These are phyloP conservation scores for Fusarium continuum DNA, from an alignment of 2,329 filamentous ascomycete species.

Conservation along the genomic window DNA sequence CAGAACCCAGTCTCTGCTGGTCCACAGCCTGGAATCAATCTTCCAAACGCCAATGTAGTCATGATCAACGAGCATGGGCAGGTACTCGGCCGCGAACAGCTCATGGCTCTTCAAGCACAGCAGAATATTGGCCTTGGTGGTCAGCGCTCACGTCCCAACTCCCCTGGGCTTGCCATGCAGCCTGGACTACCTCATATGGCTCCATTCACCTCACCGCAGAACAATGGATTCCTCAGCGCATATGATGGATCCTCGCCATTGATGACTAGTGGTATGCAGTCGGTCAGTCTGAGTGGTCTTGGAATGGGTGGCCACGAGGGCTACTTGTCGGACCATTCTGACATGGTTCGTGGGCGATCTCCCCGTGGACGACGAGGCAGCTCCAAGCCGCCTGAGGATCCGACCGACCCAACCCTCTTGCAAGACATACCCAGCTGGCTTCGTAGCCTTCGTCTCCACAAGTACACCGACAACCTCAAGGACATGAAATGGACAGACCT, in stretches of 20 bases:
- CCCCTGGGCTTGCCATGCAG: conserved; percentile 87
- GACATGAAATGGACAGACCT: conserved; percentile 97
- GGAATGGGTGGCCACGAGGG: conserved; percentile 78
- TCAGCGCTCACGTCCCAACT: conserved; percentile 86
- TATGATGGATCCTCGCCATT: conserved; percentile 82
- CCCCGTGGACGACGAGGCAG: conserved; percentile 91
- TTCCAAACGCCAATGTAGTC: conserved; percentile 80
- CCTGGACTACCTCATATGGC: conserved; percentile 68
- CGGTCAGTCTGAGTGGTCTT: conserved; percentile 77
- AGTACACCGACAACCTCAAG: conserved; percentile 98
- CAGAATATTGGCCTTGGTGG: conserved; percentile 68
- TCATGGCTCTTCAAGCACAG: conserved; percentile 81
- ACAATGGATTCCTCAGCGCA: conserved; percentile 91
- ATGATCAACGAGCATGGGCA: conserved; percentile 97
- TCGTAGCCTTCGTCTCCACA: conserved; percentile 92
- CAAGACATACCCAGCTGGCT: conserved; percentile 98
- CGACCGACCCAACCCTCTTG: conserved; percentile 87
- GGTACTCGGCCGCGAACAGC: conserved; percentile 83
- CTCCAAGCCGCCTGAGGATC: conserved; percentile 97
- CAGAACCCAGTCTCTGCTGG: conserved; percentile 74
- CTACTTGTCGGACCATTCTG: conserved; percentile 93
- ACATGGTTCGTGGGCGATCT: conserved; percentile 88
- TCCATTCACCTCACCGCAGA: conserved; percentile 86
- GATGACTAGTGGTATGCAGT: conserved; percentile 73
- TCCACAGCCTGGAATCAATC: conserved; percentile 63